Percentiles rank a stretch among this genome's conserved stretches.
Evolutionary conservation across 768 basidiomycete genomes (phyloP).

Genomic region (Paxillus involutus): DNA sequence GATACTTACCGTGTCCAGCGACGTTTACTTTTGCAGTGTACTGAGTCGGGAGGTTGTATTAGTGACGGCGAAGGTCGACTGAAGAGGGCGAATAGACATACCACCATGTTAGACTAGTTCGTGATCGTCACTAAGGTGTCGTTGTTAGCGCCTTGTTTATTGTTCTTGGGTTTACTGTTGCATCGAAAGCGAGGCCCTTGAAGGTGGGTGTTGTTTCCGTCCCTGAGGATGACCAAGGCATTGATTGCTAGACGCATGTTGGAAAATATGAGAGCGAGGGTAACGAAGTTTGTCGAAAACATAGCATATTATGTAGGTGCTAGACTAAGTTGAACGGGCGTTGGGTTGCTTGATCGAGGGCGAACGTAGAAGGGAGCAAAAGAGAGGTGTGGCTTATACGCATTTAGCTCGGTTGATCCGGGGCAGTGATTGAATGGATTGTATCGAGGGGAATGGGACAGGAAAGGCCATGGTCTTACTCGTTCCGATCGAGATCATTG

Average conservation of each 20-base stretch:
- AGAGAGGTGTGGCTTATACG: constrained; percentile 1
- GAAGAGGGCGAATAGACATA: constrained; percentile 17
- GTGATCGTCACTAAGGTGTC: constrained; percentile 15
- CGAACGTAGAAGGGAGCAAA: neutral
- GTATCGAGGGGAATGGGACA: neutral
- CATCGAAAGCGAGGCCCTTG: constrained; percentile 20
- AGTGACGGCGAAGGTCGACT: neutral
- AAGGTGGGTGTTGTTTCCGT: constrained; percentile 3
- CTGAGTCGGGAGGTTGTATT: constrained; percentile 9
- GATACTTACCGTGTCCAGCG: constrained; percentile 23
- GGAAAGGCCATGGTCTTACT: neutral
- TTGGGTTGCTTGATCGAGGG: neutral
- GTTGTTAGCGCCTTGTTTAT: constrained; percentile 22
- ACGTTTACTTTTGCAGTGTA: constrained; percentile 30
- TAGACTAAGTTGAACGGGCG: no score
- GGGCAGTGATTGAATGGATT: neutral
- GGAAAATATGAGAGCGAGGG: no score
- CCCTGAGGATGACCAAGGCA: constrained; percentile 16
- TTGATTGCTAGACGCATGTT: constrained; percentile 34
- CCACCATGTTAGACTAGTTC: constrained; percentile 26
- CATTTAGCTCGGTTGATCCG: no score
- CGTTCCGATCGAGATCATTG: neutral
- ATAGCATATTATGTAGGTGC: constrained; percentile 9
- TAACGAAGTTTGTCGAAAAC: no score
- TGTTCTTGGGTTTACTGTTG: constrained; percentile 10